Evolutionary conservation across 1,284 basidiomycete species (phyloP), one percentile per base, ranked within the genome.

Genomic region (Cryptococcus sp.): DNA sequence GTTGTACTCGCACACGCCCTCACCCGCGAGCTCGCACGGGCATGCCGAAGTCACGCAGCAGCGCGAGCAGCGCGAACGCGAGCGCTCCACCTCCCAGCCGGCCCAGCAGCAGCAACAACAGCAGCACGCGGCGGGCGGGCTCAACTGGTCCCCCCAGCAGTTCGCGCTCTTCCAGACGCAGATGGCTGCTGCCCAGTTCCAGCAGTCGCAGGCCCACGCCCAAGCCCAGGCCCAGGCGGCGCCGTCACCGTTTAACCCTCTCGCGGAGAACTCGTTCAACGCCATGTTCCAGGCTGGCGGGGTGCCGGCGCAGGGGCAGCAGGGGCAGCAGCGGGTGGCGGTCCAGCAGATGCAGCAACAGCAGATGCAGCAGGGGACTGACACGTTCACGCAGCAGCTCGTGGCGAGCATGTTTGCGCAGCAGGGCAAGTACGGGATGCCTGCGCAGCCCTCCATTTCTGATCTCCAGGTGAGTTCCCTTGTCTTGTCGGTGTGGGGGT

Each of bases 321-420:
- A 51, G 51, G 16, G 15, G 6, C 55, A 49, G 24, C 53, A 52
- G 21, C 59, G 43, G 21, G 42, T 35, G 45, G 35, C 20, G 28
- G 43, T 46, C 16, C 55, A 42, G 46, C 40, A n/a, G n/a, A n/a
- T n/a, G n/a, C n/a, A n/a, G n/a, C n/a, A n/a, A n/a, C n/a, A 52
- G 21, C 63, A 60, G 54, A 24, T 35, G 21, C 36, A 53, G n/a
- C 36, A 53, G n/a, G 35, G 37, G 16, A 48, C 52, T 21, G 59
- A 65, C 36, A 58, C 55, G 28, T 56, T 70, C 43, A 65, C 67
- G 13, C 65, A 65, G 39, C 55, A 56, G 12, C 53, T 68, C 46
- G 54, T 69, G 50, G 62, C 61, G 9, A 60, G 53, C 46, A 67
- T 71, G 61, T 69, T 68, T 59, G 65, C 68, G n/a, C 61, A 60